These are phyloP conservation scores for Rhinocladiella mackenziei DNA, from an alignment of 2,329 filamentous ascomycete species.

Conservation along the genomic window DNA sequence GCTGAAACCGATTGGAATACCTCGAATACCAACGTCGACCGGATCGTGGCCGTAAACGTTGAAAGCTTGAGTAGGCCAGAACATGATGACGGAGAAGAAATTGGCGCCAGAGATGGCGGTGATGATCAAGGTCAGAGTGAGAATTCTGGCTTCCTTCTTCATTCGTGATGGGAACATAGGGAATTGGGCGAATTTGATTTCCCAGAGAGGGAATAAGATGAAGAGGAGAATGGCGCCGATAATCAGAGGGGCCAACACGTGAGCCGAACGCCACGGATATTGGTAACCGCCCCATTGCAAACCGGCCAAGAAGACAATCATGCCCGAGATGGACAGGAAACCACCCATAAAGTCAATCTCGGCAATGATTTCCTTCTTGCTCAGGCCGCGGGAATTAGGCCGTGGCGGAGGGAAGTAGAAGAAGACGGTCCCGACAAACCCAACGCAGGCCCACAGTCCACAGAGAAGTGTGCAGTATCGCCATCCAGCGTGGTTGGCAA, in stretches of 20 bases:
- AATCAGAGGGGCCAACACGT: constrained; percentile 46
- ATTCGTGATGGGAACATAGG: constrained; percentile 46
- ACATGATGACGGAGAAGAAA: constrained; percentile 53
- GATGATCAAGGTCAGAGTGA: constrained; percentile 53
- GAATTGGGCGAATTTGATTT: constrained; percentile 44
- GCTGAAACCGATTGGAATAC: constrained; percentile 60
- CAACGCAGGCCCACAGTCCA: constrained; percentile 42
- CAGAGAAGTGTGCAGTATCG: constrained; percentile 43
- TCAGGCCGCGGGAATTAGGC: constrained; percentile 34
- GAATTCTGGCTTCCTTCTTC: constrained; percentile 47
- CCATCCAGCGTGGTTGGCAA: constrained; percentile 45
- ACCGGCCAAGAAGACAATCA: constrained; percentile 48
- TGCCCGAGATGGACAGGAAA: constrained; percentile 46
- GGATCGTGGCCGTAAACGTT: constrained; percentile 66
- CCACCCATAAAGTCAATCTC: constrained; percentile 52
- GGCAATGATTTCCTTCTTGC: constrained; percentile 37
- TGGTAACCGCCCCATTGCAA: constrained; percentile 48
- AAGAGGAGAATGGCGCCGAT: constrained; percentile 41
- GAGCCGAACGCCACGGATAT: constrained; percentile 45
- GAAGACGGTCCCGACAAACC: constrained; percentile 40
- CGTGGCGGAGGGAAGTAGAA: constrained; percentile 48
- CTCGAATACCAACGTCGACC: constrained; percentile 60
- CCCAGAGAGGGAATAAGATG: constrained; percentile 46
- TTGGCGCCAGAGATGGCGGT: constrained; percentile 59
- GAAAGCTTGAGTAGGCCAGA: constrained; percentile 63